phyloP scores from a whole-genome alignment of 345 rosid genomes.

The Heritiera littoralis region DNA sequence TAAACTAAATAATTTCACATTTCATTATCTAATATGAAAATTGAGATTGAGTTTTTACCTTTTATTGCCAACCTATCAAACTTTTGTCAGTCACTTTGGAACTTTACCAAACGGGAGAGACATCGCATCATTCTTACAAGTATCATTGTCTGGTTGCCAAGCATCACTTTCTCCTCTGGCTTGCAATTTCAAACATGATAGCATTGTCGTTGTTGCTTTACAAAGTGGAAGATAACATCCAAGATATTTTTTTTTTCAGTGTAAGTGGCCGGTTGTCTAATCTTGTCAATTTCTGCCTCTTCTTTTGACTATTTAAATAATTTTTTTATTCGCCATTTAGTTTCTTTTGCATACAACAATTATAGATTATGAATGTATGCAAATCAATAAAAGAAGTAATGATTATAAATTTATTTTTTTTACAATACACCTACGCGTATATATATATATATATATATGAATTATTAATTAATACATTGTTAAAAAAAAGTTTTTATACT shows the following conservation, averaged over 20 bases:
- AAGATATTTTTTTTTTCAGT: neutral
- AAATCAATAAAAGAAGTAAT: too few relatives aligned
- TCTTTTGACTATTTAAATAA: neutral
- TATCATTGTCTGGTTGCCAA: neutral
- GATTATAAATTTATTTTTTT: too few relatives aligned
- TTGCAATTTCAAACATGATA: neutral
- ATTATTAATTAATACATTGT: too few relatives aligned
- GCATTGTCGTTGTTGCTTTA: slow-evolving; percentile 1
- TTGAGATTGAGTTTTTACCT: neutral
- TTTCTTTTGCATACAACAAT: neutral
- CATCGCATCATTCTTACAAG: neutral
- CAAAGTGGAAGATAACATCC: neutral
- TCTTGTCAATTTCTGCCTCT: neutral
- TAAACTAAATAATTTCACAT: neutral
- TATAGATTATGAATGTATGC: too few relatives aligned
- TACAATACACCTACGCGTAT: too few relatives aligned
- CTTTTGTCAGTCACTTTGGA: slow-evolving; percentile 6
- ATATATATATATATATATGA: too few relatives aligned
- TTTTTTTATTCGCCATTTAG: neutral
- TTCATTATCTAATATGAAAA: neutral
- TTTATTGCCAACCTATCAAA: neutral
- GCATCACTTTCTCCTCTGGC: neutral
- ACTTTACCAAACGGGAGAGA: slow-evolving; percentile 8
- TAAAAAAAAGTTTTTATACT: too few relatives aligned
- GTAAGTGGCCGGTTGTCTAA: slow-evolving; percentile 24